A percentile compares a stretch with the other conserved stretches of the same genome.
Conservation (phyloP, 2,329 filamentous ascomycete species). For the Tympanopsis confertula region DNA sequence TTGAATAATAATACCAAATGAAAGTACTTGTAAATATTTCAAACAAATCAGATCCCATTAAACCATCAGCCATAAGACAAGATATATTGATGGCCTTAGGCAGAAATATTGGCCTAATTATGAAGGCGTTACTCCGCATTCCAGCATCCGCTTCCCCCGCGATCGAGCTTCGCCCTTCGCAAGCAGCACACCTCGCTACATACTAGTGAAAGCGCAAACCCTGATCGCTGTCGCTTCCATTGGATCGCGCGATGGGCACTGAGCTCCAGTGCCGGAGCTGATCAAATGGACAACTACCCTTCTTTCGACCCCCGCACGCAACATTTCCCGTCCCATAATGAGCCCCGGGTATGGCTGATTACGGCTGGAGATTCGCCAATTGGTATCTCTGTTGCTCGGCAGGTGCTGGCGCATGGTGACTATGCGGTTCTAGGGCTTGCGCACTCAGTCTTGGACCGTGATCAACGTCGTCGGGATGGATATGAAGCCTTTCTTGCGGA, state of each 20-base stretch:
- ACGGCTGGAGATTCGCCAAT: slow-evolving; percentile 49
- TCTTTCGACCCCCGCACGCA: slow-evolving; percentile 20
- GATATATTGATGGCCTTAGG: too few species aligned
- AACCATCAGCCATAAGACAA: too few species aligned
- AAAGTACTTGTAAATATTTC: too few species aligned
- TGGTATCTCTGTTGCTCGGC: slow-evolving; percentile 42
- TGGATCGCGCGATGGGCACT: not conserved
- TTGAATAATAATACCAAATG: too few species aligned
- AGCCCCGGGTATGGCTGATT: slow-evolving; percentile 53
- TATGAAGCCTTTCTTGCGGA: slow-evolving; percentile 45
- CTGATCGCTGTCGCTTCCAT: too few species aligned
- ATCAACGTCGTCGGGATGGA: slow-evolving; percentile 35
- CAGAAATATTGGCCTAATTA: too few species aligned
- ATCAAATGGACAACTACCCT: slow-evolving; percentile 19
- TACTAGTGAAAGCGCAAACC: too few species aligned
- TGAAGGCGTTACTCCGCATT: too few species aligned
- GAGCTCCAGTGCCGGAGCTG: not conserved
- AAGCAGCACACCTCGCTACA: too few species aligned
- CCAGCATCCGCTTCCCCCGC: too few species aligned
- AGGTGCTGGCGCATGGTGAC: slow-evolving; percentile 50
- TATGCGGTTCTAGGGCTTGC: slow-evolving; percentile 45
- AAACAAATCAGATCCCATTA: too few species aligned
- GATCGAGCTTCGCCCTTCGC: too few species aligned
- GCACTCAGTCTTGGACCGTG: slow-evolving; percentile 38
- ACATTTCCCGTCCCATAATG: slow-evolving; percentile 47